These are phyloP conservation scores for Malassezia slooffiae DNA, from an alignment of 1,284 basidiomycete species.

Conservation along the genomic window DNA sequence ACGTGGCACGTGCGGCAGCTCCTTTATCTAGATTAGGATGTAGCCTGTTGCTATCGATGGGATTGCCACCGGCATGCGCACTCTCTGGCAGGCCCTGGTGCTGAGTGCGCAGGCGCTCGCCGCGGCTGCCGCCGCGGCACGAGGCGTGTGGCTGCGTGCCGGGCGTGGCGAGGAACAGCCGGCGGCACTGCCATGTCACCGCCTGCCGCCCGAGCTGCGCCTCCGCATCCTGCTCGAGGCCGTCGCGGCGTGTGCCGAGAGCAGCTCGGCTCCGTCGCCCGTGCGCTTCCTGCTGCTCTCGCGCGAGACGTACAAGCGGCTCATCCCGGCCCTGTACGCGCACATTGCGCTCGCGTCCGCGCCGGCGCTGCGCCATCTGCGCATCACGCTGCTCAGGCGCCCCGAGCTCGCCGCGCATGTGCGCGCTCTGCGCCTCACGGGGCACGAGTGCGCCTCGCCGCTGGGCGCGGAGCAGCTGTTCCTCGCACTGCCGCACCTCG, in stretches of 20 bases:
- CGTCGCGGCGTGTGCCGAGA: background rate
- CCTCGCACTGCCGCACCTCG: background rate
- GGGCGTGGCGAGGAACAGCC: no score
- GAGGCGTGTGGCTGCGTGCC: background rate
- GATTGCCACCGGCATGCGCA: no score
- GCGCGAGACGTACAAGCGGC: background rate
- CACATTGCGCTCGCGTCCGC: background rate
- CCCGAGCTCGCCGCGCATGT: constrained; percentile 5
- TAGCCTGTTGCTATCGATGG: no score
- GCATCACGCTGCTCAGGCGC: constrained; percentile 4
- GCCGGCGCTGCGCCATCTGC: background rate
- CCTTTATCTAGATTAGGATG: no score
- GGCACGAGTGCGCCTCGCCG: background rate
- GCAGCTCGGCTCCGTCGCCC: background rate
- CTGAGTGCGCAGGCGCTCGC: background rate
- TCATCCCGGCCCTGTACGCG: constrained; percentile 5
- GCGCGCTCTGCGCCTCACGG: background rate
- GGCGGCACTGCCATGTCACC: background rate
- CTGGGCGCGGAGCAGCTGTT: constrained; percentile 12
- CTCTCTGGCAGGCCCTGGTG: background rate
- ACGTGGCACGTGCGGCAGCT: no score
- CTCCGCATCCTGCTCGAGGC: background rate
- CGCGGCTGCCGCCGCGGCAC: background rate
- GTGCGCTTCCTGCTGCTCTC: constrained; percentile 4
- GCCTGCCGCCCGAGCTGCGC: constrained; percentile 6